Evolutionary conservation across 2,329 filamentous ascomycete species (phyloP).

Genomic region (Venturia asperata): DNA sequence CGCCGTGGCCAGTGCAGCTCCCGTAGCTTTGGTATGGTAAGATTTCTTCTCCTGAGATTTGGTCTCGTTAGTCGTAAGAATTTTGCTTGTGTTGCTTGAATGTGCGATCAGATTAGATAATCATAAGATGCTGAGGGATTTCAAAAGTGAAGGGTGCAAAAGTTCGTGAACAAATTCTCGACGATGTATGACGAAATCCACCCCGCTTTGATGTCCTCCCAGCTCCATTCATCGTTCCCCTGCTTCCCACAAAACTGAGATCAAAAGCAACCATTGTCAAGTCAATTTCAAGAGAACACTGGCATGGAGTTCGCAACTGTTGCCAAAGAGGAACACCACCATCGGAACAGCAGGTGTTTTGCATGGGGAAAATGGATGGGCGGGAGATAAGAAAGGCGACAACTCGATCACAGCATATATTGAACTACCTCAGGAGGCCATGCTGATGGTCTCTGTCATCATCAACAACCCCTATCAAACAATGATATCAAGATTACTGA

Average conservation of each 20-base stretch:
- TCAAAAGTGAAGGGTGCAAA: background rate
- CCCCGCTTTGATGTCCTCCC: slow-evolving; percentile 1
- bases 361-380: too few relatives aligned
- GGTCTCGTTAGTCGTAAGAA: slow-evolving; percentile 9
- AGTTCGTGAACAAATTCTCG: background rate
- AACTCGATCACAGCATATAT: too few relatives aligned
- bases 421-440: too few relatives aligned
- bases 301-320: background rate
- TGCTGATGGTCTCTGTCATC: too few relatives aligned
- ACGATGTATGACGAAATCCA: slow-evolving; percentile 4
- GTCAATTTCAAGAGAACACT: background rate
- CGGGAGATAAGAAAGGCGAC: background rate
- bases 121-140: background rate
- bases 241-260: background rate
- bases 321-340: background rate
- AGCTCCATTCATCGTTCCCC: background rate
- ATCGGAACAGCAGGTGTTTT: background rate
- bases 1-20: slow-evolving; percentile 60
- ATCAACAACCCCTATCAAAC: too few relatives aligned
- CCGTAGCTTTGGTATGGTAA: slow-evolving; percentile 65
- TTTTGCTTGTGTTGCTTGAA: background rate
- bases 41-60: slow-evolving; percentile 46
- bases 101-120: background rate
- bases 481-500: too few relatives aligned
- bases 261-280: too few relatives aligned